phyloP scores from a whole-genome alignment of 768 basidiomycete species.

The Suillus alpinus region DNA sequence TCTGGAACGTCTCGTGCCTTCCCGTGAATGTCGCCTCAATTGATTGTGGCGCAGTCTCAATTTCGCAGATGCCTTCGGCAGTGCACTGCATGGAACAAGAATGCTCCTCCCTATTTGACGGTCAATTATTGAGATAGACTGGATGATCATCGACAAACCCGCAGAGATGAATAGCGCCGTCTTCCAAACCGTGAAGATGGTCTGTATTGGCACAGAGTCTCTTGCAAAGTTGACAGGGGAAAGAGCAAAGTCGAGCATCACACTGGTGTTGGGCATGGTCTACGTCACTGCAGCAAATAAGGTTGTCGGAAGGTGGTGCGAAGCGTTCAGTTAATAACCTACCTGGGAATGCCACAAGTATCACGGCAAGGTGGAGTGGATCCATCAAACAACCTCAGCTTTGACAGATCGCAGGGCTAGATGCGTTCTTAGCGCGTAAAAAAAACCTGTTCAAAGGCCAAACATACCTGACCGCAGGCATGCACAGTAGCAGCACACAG shows the following conservation, averaged over 20 bases:
- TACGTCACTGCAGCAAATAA: constrained; percentile 34
- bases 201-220: constrained; percentile 45
- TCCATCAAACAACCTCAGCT: constrained; percentile 27
- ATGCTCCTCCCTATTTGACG: constrained; percentile 46
- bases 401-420: constrained; percentile 42
- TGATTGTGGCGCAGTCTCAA: constrained; percentile 55
- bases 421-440: neutral
- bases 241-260: constrained; percentile 50
- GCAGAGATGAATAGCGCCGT: constrained; percentile 48
- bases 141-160: constrained; percentile 35
- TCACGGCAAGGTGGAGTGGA: constrained; percentile 39
- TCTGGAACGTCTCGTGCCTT: constrained; percentile 55
- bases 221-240: constrained; percentile 53
- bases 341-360: constrained; percentile 46
- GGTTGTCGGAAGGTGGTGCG: neutral
- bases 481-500: constrained; percentile 52
- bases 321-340: neutral
- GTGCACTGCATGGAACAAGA: constrained; percentile 42
- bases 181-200: constrained; percentile 52
- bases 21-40: constrained; percentile 63
- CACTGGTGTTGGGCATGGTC: constrained; percentile 48
- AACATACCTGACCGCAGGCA: constrained; percentile 50
- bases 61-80: constrained; percentile 51
- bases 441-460: neutral
- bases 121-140: constrained; percentile 9